phyloP scores from a whole-genome alignment of 2,329 filamentous ascomycete species.

The Lasiodiplodia gonubiensis region DNA sequence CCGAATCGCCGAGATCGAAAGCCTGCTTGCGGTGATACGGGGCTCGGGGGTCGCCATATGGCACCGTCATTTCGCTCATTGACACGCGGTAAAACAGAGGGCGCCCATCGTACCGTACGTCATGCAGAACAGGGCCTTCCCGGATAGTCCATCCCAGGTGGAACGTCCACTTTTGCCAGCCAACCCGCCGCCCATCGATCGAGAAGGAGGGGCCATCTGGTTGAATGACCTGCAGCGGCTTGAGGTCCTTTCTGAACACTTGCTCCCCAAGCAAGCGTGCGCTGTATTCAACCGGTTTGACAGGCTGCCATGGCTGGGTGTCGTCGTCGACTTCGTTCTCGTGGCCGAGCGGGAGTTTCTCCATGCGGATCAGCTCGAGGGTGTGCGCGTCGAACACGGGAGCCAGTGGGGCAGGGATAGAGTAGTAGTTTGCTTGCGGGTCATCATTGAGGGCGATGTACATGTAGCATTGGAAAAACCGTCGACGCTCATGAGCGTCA shows the following conservation, averaged over 20 bases:
- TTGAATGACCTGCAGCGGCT: conserved; percentile 75
- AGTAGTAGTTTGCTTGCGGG: conserved; percentile 48
- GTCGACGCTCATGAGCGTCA: conserved; percentile 51
- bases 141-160: conserved; percentile 47
- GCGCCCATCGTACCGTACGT: conserved; percentile 70
- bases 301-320: conserved; percentile 46
- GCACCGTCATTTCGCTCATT: conserved; percentile 67
- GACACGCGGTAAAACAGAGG: conserved; percentile 70
- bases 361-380: conserved; percentile 44
- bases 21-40: conserved; percentile 74
- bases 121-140: conserved; percentile 72
- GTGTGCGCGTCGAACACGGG: conserved; percentile 45
- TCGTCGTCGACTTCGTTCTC: conserved; percentile 45
- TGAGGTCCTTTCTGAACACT: conserved; percentile 55
- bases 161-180: conserved; percentile 56
- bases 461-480: conserved; percentile 61
- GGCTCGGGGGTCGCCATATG: conserved; percentile 45
- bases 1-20: conserved; percentile 74
- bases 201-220: conserved; percentile 71
- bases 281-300: conserved; percentile 55
- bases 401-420: conserved; percentile 45
- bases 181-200: conserved; percentile 53
- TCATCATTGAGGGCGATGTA: conserved; percentile 56
- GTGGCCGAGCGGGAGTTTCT: conserved; percentile 40
- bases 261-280: conserved; percentile 56